Percentiles rank a stretch among this genome's conserved stretches.
phyloP scores from a whole-genome alignment of 495 filamentous ascomycete species.

The Trypethelium eluteriae region DNA sequence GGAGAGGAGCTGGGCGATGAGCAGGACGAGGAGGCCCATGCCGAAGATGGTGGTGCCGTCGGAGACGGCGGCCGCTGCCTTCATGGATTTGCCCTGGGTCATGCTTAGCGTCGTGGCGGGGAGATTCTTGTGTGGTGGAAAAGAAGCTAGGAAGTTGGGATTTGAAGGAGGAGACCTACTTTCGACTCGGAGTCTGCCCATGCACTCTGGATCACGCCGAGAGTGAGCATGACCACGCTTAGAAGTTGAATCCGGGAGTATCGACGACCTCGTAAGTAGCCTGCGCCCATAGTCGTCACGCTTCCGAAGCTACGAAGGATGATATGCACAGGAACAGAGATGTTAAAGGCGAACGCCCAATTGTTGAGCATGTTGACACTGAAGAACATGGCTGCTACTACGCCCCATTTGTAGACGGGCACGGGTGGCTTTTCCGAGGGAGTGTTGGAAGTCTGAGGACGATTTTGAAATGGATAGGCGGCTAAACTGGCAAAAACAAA shows the following conservation, averaged over 20 bases:
- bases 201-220: slow-evolving; percentile 78
- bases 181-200: slow-evolving; percentile 81
- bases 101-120: not conserved
- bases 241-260: slow-evolving; percentile 74
- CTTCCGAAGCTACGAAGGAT: slow-evolving; percentile 91
- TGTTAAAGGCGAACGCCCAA: slow-evolving; percentile 92
- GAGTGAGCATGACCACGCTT: slow-evolving; percentile 70
- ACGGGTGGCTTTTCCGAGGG: slow-evolving; percentile 66
- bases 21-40: slow-evolving; percentile 75
- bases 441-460: slow-evolving; percentile 53
- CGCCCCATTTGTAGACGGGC: slow-evolving; percentile 73
- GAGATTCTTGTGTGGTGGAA: not conserved
- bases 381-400: slow-evolving; percentile 88
- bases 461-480: slow-evolving; percentile 61
- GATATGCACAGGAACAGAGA: slow-evolving; percentile 94
- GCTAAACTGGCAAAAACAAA: slow-evolving; percentile 73
- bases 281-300: slow-evolving; percentile 84
- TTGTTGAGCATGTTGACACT: slow-evolving; percentile 92
- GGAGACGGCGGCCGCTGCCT: slow-evolving; percentile 19
- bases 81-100: slow-evolving; percentile 33
- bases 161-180: slow-evolving; percentile 39
- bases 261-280: slow-evolving; percentile 71
- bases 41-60: slow-evolving; percentile 44
- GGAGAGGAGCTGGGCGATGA: slow-evolving; percentile 80
- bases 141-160: not conserved